Evolutionary conservation across 805 yeast species (phyloP), one percentile per base, ranked within the genome.

Genomic region (Starmerella kuoi): DNA sequence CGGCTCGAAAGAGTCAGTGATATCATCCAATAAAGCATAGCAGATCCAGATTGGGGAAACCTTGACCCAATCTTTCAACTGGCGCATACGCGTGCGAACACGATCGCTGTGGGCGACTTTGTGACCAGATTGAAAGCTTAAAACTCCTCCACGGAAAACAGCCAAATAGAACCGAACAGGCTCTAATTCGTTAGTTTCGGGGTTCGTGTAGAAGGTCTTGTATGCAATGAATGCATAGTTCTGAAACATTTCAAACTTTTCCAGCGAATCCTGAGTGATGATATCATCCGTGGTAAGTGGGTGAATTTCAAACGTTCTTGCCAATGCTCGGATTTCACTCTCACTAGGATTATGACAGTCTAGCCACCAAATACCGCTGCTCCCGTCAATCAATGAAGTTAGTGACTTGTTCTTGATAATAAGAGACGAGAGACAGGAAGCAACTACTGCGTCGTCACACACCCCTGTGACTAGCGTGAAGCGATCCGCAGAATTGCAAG

Each of bases 261-360:
- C 98, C 64, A 97, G 85, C 22, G 95, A 75, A 65, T 88, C 98
- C 65, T 88, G 94, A 75, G 86, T 82, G 46, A 94, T 68, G 50
- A 88, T 87, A 77, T 88, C 98, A 65, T 88, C 98, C 1, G 95
- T 86, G 0, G 98, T 88, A 68, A 88, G 76, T 25, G 98, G 97
- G 67, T 88, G 97, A 63, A 88, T 83, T 8, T 95, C 95, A 61
- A 88, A 88, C 0, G 96, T 88, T 56, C 87, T 85, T 8, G 95
- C 79, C 33, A 88, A 60, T 53, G 83, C 77, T 56, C 81, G 80
- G 94, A 91, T 85, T 62, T 88, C 98, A 18, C 77, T 77, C 57
- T 87, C 97, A 0, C 95, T 84, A 4, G 97, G 97, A 57, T 94
- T 80, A 31, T 76, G 67, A 58, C 96, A 85, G 61, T 91, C 96